Base-by-base conservation (phyloP, 345 rosid genomes). In the Gossypium australe region DNA sequence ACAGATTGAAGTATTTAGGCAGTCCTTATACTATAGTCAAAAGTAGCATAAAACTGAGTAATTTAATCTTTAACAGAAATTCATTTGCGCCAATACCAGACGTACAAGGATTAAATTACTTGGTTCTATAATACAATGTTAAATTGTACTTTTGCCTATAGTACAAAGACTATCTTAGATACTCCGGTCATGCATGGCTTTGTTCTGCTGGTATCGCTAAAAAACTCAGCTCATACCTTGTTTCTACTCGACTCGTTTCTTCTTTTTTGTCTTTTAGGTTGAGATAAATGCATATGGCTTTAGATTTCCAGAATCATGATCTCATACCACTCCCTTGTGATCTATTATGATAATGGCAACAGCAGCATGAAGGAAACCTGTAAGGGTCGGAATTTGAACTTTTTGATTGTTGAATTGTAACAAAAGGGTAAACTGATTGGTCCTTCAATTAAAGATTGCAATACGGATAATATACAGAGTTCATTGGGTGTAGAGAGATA, bases 231-330 rank as follows among this genome's bases (percentile, higher is more conserved):
- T 34, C 1, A 4, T 18, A 53, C 10, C 59, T n/a, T 55, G 2
- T 5, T 47, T 27, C 16, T 74, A 57, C 1, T 18, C 20, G 10
- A 12, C 3, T 22, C 22, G n/a, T 41, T 56, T 49, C 65, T 11
- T 38, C 20, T 24, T 52, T 17, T 45, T 20, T 22, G 27, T 67
- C 13, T 47, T 69, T 25, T 14, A 68, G 59, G 72, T 25, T 51
- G 59, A 69, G 59, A 69, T 51, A 51, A 69, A 49, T 16, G 59
- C 72, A 49, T 25, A 9, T 68, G 44, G 45, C 44, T 49, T 49
- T 49, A 49, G 44, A 25, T 49, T 49, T 49, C 14, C 9, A 38
- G 41, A 68, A 67, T 7, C 18, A 13, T 48, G 57, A 56, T 49
- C 44, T 24, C 43, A 25, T n/a, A 13, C 56, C 1, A 29, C 41